These are phyloP conservation scores for Lojkania enalia DNA, from an alignment of 2,329 filamentous ascomycete species.

Conservation along the genomic window DNA sequence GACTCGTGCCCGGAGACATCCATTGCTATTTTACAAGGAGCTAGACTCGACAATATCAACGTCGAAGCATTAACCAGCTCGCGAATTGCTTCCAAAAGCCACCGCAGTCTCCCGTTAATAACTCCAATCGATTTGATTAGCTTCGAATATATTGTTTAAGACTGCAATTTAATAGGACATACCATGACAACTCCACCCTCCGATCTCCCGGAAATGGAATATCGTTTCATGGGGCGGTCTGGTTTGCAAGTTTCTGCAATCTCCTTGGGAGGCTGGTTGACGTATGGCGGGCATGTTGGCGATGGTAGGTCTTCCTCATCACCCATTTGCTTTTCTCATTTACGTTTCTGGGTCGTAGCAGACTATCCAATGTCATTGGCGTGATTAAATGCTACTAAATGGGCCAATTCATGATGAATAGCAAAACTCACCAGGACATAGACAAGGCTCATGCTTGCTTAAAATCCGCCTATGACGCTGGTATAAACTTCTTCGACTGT, in stretches of 20 bases:
- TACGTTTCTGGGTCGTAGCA: too few relatives aligned
- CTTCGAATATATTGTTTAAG: too few relatives aligned
- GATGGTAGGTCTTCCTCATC: constrained; percentile 51
- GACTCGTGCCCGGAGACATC: too few relatives aligned
- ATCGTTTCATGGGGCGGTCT: constrained; percentile 70
- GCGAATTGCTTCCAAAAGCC: too few relatives aligned
- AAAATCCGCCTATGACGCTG: constrained; percentile 59
- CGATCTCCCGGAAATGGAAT: constrained; percentile 62
- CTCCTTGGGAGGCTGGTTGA: constrained; percentile 65
- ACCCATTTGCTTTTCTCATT: background rate
- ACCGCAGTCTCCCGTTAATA: too few relatives aligned
- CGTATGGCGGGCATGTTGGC: constrained; percentile 73
- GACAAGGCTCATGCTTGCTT: constrained; percentile 61
- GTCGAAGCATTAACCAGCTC: too few relatives aligned
- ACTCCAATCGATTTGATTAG: too few relatives aligned
- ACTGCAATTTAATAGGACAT: too few relatives aligned
- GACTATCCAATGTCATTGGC: too few relatives aligned
- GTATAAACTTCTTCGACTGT: constrained; percentile 65
- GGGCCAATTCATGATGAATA: background rate
- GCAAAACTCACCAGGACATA: constrained; percentile 1
- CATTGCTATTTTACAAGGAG: too few relatives aligned
- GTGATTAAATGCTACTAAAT: too few relatives aligned
- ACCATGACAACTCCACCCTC: constrained; percentile 4
- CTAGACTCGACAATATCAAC: too few relatives aligned
- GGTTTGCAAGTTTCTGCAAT: constrained; percentile 76